Percentiles rank a stretch among this genome's conserved stretches.
phyloP scores from a whole-genome alignment of 257 asterid species.

The Forsythia viridissima region DNA sequence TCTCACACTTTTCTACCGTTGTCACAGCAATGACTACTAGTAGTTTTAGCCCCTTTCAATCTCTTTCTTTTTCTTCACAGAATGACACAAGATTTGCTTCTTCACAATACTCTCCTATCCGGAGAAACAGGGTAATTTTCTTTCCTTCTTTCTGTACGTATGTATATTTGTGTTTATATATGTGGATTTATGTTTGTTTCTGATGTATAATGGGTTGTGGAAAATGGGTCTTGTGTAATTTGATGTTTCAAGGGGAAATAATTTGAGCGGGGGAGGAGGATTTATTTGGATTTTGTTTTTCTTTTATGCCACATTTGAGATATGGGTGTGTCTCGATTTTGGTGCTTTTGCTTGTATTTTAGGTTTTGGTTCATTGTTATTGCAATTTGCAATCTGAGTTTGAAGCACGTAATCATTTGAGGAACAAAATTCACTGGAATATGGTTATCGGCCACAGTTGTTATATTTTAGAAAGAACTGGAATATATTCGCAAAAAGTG shows the following conservation, averaged over 20 bases:
- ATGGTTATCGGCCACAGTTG: neutral
- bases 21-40: slow-evolving; percentile 22
- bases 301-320: neutral
- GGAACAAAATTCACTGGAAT: neutral
- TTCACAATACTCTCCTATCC: slow-evolving; percentile 26
- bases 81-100: slow-evolving; percentile 30
- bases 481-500: neutral
- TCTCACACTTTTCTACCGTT: slow-evolving; percentile 30
- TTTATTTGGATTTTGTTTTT: neutral
- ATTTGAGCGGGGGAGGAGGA: slow-evolving; percentile 15
- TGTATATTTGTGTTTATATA: neutral
- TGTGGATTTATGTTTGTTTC: neutral
- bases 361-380: neutral
- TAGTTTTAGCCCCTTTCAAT: slow-evolving; percentile 27
- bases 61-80: slow-evolving; percentile 27
- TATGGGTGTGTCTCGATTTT: slow-evolving; percentile 2
- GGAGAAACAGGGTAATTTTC: slow-evolving; percentile 30
- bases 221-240: slow-evolving; percentile 19
- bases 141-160: neutral
- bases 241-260: slow-evolving; percentile 16
- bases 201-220: slow-evolving; percentile 1
- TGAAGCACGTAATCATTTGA: neutral
- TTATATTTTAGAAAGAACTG: neutral
- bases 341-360: slow-evolving; percentile 17
- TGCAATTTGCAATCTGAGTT: neutral